phyloP scores from a whole-genome alignment of 1,284 basidiomycete genomes.

The Cutaneotrichosporon sp. region DNA sequence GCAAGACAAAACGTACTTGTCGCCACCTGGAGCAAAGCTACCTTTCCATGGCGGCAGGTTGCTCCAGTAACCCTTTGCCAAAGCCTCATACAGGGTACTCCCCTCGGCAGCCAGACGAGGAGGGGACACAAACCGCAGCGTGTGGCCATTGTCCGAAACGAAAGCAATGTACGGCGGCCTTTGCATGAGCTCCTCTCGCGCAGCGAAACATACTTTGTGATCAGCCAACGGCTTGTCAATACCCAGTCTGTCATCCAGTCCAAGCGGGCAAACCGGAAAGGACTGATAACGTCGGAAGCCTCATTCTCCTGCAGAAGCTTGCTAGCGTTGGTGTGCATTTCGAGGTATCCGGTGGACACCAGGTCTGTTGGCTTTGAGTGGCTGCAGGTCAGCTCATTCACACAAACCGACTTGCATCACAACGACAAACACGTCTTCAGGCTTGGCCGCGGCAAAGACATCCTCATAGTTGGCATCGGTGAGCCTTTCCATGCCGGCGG shows the following conservation, averaged over 20 bases:
- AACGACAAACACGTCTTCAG: constrained; percentile 31
- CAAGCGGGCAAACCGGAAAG: constrained; percentile 33
- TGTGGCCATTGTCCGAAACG: constrained; percentile 26
- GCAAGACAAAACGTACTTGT: constrained; percentile 22
- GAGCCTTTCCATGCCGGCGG: constrained; percentile 55
- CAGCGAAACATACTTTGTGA: constrained; percentile 21
- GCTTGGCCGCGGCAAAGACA: constrained; percentile 11
- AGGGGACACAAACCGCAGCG: constrained; percentile 31
- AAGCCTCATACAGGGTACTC: constrained; percentile 20
- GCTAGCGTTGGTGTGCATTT: constrained; percentile 30
- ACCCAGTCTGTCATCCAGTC: constrained; percentile 36
- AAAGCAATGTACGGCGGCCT: constrained; percentile 37
- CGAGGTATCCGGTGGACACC: constrained; percentile 14
- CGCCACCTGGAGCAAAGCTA: constrained; percentile 25
- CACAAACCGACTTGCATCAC: constrained; percentile 28
- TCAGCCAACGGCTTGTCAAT: constrained; percentile 33
- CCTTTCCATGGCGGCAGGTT: constrained; percentile 27
- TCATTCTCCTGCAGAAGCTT: constrained; percentile 7
- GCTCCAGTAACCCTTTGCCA: constrained; percentile 28
- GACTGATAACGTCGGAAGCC: constrained; percentile 4
- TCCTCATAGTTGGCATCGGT: constrained; percentile 35
- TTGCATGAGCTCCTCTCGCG: not conserved
- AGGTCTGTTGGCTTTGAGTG: constrained; percentile 25
- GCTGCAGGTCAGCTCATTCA: constrained; percentile 5
- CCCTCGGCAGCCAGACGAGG: constrained; percentile 23